These are phyloP conservation scores for Chromera velia DNA, from an alignment of 73 alveolate genomes.

Conservation along the genomic window DNA sequence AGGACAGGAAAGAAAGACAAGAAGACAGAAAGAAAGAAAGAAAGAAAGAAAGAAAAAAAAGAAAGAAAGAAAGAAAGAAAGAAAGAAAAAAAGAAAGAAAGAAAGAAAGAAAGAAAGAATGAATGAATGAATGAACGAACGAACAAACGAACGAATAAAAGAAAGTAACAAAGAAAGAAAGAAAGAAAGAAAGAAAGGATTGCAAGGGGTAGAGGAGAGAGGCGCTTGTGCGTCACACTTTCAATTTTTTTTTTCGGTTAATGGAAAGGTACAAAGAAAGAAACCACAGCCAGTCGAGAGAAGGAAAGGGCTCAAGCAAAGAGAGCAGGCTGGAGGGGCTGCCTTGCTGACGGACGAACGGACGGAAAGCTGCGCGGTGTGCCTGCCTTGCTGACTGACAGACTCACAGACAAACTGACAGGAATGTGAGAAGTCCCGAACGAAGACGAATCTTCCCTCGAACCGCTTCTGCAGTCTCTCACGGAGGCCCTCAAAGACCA, in stretches of 20 bases:
- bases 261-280: too few species aligned
- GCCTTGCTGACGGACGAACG: too few species aligned
- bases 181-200: too few species aligned
- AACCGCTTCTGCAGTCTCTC: background rate
- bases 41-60: background rate
- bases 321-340: too few species aligned
- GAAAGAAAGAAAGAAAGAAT: background rate
- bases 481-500: conserved; percentile 28
- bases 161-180: too few species aligned
- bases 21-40: background rate
- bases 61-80: background rate
- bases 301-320: too few species aligned
- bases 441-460: background rate
- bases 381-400: background rate
- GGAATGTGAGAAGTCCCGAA: conserved; percentile 42
- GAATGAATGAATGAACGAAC: background rate
- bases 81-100: background rate
- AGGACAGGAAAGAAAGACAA: background rate
- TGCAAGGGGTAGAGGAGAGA: too few species aligned
- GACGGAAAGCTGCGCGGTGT: too few species aligned
- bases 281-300: too few species aligned
- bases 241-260: too few species aligned
- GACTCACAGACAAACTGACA: background rate
- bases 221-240: too few species aligned
- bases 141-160: too few species aligned